Percentiles rank a stretch among this genome's conserved stretches.
Conservation (phyloP, 345 rosid genomes). For the Eucalyptus sp. region DNA sequence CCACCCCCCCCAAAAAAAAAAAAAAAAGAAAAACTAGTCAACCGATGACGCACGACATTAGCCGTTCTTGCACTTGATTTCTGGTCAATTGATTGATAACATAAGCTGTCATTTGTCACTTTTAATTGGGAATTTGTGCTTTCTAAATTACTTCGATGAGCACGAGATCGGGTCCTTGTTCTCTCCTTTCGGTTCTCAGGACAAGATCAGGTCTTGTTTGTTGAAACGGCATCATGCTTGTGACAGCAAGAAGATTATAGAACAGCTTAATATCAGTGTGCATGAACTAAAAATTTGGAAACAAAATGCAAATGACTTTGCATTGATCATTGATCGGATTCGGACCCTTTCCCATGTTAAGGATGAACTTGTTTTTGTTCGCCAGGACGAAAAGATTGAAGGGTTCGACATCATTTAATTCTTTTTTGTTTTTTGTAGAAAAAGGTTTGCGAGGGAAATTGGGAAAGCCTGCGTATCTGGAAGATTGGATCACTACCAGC, state of each 20-base stretch:
- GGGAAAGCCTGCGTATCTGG: constrained; percentile 19
- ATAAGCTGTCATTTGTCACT: background rate
- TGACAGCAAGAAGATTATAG: background rate
- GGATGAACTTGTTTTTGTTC: background rate
- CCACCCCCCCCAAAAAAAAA: too few relatives aligned
- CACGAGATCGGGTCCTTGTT: background rate
- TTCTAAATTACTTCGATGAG: background rate
- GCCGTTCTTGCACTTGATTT: background rate
- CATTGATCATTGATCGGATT: background rate
- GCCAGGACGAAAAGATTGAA: background rate
- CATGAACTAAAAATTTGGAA: background rate
- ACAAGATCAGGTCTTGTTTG: background rate
- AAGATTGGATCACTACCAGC: constrained; percentile 11
- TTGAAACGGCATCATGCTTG: background rate
- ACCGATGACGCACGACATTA: background rate
- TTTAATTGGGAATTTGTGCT: background rate
- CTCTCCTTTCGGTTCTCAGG: background rate
- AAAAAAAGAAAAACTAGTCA: too few relatives aligned
- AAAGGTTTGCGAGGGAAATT: constrained; percentile 16
- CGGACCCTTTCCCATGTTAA: background rate
- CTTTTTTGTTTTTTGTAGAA: background rate
- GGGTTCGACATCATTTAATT: background rate
- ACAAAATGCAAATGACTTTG: background rate
- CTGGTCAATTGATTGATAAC: too few relatives aligned
- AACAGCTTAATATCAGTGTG: background rate